These are phyloP conservation scores for Rehmannia glutinosa DNA, from an alignment of 257 asterid genomes.

Conservation along the genomic window DNA sequence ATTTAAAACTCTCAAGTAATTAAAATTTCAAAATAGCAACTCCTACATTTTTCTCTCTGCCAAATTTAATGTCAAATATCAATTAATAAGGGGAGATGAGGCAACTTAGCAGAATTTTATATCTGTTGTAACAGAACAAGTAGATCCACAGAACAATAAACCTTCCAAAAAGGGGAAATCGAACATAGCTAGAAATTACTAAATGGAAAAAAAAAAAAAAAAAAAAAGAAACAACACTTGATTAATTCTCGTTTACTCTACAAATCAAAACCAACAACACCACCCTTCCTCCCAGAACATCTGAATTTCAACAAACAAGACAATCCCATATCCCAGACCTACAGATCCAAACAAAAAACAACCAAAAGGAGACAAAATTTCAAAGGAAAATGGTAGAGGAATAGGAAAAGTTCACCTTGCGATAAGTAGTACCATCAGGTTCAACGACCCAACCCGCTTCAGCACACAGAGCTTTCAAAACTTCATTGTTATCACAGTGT, in stretches of 20 bases:
- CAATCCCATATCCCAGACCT: constrained; percentile 21
- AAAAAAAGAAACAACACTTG: too few relatives aligned
- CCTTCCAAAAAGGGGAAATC: not conserved
- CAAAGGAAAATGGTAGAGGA: not conserved
- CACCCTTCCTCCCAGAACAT: too few relatives aligned
- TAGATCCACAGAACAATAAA: not conserved
- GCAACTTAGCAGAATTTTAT: not conserved
- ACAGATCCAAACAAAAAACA: constrained; percentile 43
- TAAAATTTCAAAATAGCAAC: not conserved
- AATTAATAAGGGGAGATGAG: not conserved
- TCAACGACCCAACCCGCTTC: constrained; percentile 98
- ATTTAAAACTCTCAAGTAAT: not conserved
- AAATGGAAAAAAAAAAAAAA: not conserved
- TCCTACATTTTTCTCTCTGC: not conserved
- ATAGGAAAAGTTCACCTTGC: constrained; percentile 47
- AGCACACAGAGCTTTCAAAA: constrained; percentile 84
- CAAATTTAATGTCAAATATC: too few relatives aligned
- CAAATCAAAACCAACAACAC: too few relatives aligned
- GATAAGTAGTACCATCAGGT: constrained; percentile 93
- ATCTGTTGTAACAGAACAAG: too few relatives aligned
- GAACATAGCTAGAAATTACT: not conserved
- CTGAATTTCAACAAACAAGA: not conserved
- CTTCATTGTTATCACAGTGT: constrained; percentile 95
- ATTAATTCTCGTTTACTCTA: too few relatives aligned
- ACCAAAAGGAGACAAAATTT: not conserved